These are phyloP conservation scores for Tritrichomonas foetus DNA, from an alignment of 208 protist genomes.

Conservation along the genomic window DNA sequence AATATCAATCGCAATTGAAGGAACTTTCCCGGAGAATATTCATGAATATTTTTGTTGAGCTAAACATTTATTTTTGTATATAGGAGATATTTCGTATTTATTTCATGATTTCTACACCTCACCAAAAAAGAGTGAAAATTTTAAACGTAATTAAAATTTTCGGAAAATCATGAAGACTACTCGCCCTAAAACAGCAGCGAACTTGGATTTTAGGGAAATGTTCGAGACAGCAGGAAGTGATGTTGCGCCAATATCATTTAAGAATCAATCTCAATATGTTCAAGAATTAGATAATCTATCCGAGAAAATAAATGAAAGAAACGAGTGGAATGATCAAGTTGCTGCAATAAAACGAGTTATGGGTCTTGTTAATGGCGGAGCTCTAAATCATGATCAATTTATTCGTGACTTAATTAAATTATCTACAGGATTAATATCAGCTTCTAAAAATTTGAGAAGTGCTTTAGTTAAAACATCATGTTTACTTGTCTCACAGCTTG, in stretches of 20 bases:
- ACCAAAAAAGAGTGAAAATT: too few species aligned
- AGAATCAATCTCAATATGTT: too few species aligned
- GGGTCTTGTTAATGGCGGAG: slow-evolving; percentile 15
- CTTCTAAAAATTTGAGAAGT: not conserved
- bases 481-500: not conserved
- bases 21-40: too few species aligned
- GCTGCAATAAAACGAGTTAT: not conserved
- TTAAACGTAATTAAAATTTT: too few species aligned
- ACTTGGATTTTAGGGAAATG: too few species aligned
- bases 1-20: too few species aligned
- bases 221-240: slow-evolving; percentile 6
- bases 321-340: not conserved
- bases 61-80: too few species aligned
- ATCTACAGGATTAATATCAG: not conserved
- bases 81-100: too few species aligned
- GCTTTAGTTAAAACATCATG: slow-evolving; percentile 1
- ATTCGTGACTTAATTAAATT: not conserved
- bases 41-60: too few species aligned
- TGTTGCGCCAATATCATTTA: not conserved
- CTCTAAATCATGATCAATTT: slow-evolving; percentile 4
- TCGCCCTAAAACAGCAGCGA: too few species aligned
- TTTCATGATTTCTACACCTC: too few species aligned
- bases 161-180: too few species aligned
- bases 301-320: not conserved
- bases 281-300: not conserved